Evolutionary conservation across 140 eudicot genomes (phyloP).

Genomic region (Stevia rebaudiana): DNA sequence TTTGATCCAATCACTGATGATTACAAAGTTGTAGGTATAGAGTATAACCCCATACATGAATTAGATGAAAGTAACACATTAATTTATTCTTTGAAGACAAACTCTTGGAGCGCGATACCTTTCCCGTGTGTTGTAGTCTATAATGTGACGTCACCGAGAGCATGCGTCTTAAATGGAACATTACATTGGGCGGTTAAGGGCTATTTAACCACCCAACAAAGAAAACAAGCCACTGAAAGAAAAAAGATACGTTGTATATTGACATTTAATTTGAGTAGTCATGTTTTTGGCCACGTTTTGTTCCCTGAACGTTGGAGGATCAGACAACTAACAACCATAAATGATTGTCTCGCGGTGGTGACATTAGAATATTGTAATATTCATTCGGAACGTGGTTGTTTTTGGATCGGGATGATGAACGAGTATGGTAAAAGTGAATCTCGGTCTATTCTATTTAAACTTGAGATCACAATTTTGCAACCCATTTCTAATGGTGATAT

Average conservation of each 20-base stretch:
- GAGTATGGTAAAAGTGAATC: neutral
- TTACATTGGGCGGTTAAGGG: conserved; percentile 35
- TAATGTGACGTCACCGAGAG: neutral
- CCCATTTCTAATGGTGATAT: neutral
- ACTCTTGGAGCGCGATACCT: conserved; percentile 30
- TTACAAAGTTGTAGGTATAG: conserved; percentile 32
- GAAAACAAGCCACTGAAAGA: neutral
- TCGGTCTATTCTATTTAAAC: conserved; percentile 4
- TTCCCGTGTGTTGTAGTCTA: neutral
- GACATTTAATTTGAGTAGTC: conserved; percentile 29
- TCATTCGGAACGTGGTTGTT: neutral
- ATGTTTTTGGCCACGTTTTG: conserved; percentile 26
- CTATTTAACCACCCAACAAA: neutral
- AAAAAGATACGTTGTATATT: neutral
- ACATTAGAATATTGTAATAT: neutral
- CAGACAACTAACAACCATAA: neutral
- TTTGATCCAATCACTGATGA: conserved; percentile 21
- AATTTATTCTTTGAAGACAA: conserved; percentile 14
- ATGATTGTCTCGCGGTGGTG: conserved; percentile 20
- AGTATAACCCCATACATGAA: neutral
- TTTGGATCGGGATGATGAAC: conserved; percentile 15
- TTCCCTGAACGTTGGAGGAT: conserved; percentile 8
- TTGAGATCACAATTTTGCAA: neutral
- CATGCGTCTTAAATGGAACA: conserved; percentile 21
- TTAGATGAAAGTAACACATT: neutral